Percentiles rank a stretch among this genome's conserved stretches.
Conservation (phyloP, 345 rosid species). For the Carallia pectinifolia region DNA sequence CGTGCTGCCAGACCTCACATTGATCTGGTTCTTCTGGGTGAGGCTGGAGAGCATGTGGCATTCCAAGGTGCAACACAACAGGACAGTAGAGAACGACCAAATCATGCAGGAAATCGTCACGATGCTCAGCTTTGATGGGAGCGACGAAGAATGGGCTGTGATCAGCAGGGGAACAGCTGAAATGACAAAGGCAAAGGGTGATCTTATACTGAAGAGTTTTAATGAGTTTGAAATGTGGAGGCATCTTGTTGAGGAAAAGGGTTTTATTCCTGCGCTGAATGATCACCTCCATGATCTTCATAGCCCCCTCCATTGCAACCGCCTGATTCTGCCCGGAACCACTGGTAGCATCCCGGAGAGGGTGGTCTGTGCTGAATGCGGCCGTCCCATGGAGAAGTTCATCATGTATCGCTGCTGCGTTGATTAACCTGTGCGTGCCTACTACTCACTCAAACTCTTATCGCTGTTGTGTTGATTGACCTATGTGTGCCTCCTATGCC, state of each 20-base stretch:
- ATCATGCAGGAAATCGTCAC: slow-evolving; percentile 52
- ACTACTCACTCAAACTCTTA: too few species aligned
- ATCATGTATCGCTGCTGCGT: slow-evolving; percentile 61
- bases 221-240: slow-evolving; percentile 29
- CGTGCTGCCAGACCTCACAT: slow-evolving; percentile 32
- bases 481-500: too few species aligned
- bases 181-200: slow-evolving; percentile 44
- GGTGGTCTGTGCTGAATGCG: slow-evolving; percentile 60
- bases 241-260: neutral
- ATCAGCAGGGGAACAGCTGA: slow-evolving; percentile 33
- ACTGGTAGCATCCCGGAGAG: slow-evolving; percentile 41
- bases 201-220: slow-evolving; percentile 21
- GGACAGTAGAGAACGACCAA: slow-evolving; percentile 36
- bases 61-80: slow-evolving; percentile 41
- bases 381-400: slow-evolving; percentile 54
- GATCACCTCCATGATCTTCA: slow-evolving; percentile 30
- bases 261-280: slow-evolving; percentile 43
- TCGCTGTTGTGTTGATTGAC: too few species aligned
- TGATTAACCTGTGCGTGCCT: slow-evolving; percentile 23
- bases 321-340: slow-evolving; percentile 47
- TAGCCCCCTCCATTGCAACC: slow-evolving; percentile 48
- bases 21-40: slow-evolving; percentile 61
- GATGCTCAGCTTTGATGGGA: slow-evolving; percentile 56
- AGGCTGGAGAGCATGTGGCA: slow-evolving; percentile 77
- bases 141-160: slow-evolving; percentile 66